Conservation (phyloP, 2,329 filamentous ascomycete species). For the Xylariomycetidae sp. region DNA sequence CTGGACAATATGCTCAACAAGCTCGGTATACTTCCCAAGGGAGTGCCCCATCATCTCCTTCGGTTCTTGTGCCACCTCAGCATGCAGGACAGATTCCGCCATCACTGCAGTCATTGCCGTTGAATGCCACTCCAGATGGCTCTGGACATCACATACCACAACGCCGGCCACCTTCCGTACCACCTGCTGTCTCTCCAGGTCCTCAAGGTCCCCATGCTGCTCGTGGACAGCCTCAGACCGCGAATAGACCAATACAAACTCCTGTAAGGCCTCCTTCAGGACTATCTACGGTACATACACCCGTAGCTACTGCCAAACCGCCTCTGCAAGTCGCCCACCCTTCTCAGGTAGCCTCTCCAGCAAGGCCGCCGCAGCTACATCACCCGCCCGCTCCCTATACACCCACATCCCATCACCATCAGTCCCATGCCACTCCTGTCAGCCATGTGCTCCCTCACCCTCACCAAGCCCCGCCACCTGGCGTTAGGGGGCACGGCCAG, state of each 20-base stretch:
- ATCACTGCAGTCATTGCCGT: slow-evolving; percentile 22
- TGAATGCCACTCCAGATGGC: slow-evolving; percentile 26
- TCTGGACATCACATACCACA: slow-evolving; percentile 25
- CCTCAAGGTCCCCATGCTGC: slow-evolving; percentile 14
- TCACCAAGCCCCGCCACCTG: slow-evolving; percentile 17
- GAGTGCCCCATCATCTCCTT: slow-evolving; percentile 20
- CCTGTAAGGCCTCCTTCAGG: slow-evolving; percentile 19
- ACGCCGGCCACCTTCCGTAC: slow-evolving; percentile 25
- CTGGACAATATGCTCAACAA: slow-evolving; percentile 21
- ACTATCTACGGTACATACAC: slow-evolving; percentile 14
- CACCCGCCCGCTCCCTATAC: slow-evolving; percentile 18
- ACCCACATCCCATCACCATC: slow-evolving; percentile 16
- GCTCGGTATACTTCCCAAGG: slow-evolving; percentile 31
- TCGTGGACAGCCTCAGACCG: slow-evolving; percentile 15
- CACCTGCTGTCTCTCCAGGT: slow-evolving; percentile 21
- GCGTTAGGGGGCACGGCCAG: slow-evolving; percentile 11
- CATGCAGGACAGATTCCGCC: slow-evolving; percentile 25
- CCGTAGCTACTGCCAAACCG: slow-evolving; percentile 12
- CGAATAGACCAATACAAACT: slow-evolving; percentile 14
- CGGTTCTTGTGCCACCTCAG: slow-evolving; percentile 27
- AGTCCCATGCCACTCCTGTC: no score
- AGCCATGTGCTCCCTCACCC: no score
- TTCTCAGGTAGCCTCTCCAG: slow-evolving; percentile 13
- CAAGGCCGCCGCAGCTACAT: slow-evolving; percentile 15
- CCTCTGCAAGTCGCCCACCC: slow-evolving; percentile 16